Evolutionary conservation across 352 stramenopile species (phyloP), one percentile per base, ranked within the genome.

Genomic region (Phytophthora quininea): DNA sequence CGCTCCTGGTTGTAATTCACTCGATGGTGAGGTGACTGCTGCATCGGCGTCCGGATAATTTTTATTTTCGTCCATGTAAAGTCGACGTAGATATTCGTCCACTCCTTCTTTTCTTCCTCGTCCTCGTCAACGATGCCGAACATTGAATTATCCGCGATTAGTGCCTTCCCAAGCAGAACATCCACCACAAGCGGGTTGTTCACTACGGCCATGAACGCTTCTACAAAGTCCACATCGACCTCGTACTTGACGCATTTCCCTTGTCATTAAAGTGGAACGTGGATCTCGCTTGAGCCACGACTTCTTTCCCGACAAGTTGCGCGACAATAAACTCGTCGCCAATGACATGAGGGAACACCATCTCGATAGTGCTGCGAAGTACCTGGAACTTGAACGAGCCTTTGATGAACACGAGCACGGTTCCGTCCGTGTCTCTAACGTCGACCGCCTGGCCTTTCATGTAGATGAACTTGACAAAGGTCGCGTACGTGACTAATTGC

Each of bases 311-410:
- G 19, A 74, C 51, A 9, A 71, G 53, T 15, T 48, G 52, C 15
- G 67, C 52, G 12, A 74, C 33, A 3, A 74, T 50, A 45, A 51
- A 66, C 32, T 74, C 60, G 32, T 68, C 14, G 3, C 67, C 46
- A 14, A 64, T 55, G 19, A 77, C 58, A 27, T 77, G 61, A 3
- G 70, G 65, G 54, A 74, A 77, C 2, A 68, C 54, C 47, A 58
- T 53, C 43, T 69, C 43, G 32, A 74, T 72, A 3, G 65, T 74
- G 43, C 54, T 69, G n/a, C 53, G 53, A 11, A 57, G 55, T 9
- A 75, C 54, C 50, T 72, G 66, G 47, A 75, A 78, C 9, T 33
- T 8, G 30, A 78, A 62, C 33, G 29, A 61, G 0, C 52, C 66
- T 14, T 49, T 52, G 14, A 66, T 54, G 7, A 35, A 43, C 19